phyloP scores from a whole-genome alignment of 768 basidiomycete species.

The Kockovaella imperatae region DNA sequence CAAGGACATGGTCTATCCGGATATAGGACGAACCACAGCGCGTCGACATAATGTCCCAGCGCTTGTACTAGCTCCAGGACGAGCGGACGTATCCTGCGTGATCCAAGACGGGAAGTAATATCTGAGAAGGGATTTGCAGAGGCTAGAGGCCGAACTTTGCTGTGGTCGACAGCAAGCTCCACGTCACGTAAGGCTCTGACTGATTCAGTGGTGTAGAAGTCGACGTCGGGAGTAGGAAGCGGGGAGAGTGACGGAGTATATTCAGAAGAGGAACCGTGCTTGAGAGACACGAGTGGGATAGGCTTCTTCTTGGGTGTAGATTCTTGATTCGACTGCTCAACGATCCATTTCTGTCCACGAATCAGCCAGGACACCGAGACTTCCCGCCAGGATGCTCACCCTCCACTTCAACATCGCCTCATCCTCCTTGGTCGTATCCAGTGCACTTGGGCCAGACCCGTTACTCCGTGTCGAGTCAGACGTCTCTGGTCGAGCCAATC shows the following conservation, averaged over 20 bases:
- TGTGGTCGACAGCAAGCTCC: constrained; percentile 27
- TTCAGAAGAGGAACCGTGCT: neutral
- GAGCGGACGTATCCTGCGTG: constrained; percentile 27
- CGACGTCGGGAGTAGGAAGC: constrained; percentile 3
- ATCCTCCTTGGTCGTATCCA: constrained; percentile 24
- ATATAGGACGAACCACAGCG: constrained; percentile 19
- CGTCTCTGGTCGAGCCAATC: too few species aligned
- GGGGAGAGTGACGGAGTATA: neutral
- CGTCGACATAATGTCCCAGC: constrained; percentile 32
- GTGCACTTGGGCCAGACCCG: too few species aligned
- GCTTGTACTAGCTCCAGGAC: constrained; percentile 34
- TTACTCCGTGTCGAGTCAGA: too few species aligned
- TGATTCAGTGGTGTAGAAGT: constrained; percentile 26
- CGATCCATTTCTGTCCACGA: constrained; percentile 27
- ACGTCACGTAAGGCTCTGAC: constrained; percentile 28
- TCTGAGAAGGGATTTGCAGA: constrained; percentile 32
- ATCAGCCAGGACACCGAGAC: neutral
- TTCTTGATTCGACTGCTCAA: constrained; percentile 23
- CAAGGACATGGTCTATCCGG: constrained; percentile 24
- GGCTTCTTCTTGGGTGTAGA: neutral
- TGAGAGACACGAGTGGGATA: constrained; percentile 6
- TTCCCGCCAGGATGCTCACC: constrained; percentile 13
- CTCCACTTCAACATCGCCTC: constrained; percentile 34
- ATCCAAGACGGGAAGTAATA: constrained; percentile 15
- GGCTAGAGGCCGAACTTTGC: constrained; percentile 5